Evolutionary conservation across 2,329 filamentous ascomycete species (phyloP), one percentile per base, ranked within the genome.

Genomic region (Aaosphaeria arxii): DNA sequence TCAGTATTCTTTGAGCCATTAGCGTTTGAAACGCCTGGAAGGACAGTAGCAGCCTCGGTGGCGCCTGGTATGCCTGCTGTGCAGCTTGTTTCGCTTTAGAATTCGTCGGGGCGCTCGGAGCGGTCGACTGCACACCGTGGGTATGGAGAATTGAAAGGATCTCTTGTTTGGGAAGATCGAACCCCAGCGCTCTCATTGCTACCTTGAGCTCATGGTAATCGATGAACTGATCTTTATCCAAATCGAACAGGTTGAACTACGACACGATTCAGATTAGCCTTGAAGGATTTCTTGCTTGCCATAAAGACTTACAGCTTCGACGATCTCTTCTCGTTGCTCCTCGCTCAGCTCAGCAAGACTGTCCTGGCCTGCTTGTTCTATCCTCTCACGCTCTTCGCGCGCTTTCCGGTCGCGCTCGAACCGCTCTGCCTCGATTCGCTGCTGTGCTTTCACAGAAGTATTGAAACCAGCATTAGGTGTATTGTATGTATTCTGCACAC

Each of bases 121-220:
- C 42, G 3, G 50, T 42, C n/a, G 50, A 31, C 13, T 55, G 30
- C 5, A 61, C 49, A 24, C 91, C 94, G 70, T 94, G 85, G n/a
- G 83, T 80, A 50, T 89, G 87, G 51, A 99, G 81, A 53, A 95
- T 83, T 41, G 81, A 77, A 62, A 92, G 86, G 51, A 96, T 90
- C 60, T 95, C 90, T 53, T 84, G 78, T 71, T 96, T 96, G 50
- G 89, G 82, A 43, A 96, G 79, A 63, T 95, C 90, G 76, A 97
- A 97, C 55, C 94, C 94, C 1, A 99, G 84, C 4, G 94, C 94
- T 69, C 95, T 94, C 62, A 97, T 86, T 51, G 92, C 91, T 74
- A 97, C 94, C 72, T 94, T 92, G 69, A 97, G 89, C 74, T 99
- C 94, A 75, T 97, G 94, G 77, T 96, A 97, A 76, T 97, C 92